Evolutionary conservation across 257 asterid species (phyloP), one percentile per base, ranked within the genome.

Genomic region (Solanum piurae): DNA sequence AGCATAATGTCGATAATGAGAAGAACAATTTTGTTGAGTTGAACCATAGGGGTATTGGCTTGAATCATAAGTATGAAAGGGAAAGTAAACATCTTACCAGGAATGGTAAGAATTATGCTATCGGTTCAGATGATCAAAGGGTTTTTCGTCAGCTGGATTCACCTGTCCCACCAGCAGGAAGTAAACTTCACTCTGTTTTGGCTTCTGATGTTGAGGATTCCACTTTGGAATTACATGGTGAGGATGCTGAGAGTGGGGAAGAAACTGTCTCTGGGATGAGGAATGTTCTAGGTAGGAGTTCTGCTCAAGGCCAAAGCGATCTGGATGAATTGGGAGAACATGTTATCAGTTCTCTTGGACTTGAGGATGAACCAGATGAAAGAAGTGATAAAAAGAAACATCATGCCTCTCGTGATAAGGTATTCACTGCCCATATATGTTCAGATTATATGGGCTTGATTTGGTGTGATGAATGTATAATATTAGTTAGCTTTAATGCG

Each of bases 341-440:
- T 86, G 89, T 89, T 87, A 87, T 87, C 88, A 89, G 88, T 86
- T 89, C 96, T 87, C 86, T 92, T 31, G 92, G 88, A 36, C 91
- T 93, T 86, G 94, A 91, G 84, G 95, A 94, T 87, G 95, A 89
- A 87, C 86, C 93, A 13, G 89, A 83, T 42, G 95, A 90, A 84
- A 92, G 88, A 92, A 93, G 86, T 82, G 94, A 88, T 74, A 93
- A 91, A 86, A 94, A 89, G 91, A 94, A 93, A 89, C 90, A 55
- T 31, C 88, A 11, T 8, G 80, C 88, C 23, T 25, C 87, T 29
- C 95, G 94, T 10, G 98, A 95, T 88, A 96, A 94, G 98, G 99
- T 97, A 86, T 71, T 83, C 52, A 76, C 74, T 86, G 62, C 82
- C 13, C 83, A 42, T 64, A 66, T 77, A 12, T 82, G 27, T 49